Conservation (phyloP, 495 filamentous ascomycete genomes). For the Lophiostoma macrostomum region DNA sequence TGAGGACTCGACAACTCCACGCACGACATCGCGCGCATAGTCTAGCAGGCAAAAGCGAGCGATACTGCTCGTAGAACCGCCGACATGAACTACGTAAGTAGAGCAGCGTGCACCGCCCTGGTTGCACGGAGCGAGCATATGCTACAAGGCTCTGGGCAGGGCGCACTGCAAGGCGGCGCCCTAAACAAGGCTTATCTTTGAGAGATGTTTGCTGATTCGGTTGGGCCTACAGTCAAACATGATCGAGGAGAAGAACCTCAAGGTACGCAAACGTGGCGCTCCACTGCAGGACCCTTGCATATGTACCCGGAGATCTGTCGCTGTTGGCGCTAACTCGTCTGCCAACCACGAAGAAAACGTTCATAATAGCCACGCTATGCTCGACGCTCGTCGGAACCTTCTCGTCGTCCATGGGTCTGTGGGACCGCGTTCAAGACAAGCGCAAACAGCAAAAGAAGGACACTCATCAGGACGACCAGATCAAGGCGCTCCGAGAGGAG, state of each 20-base stretch:
- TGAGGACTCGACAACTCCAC: too few species aligned
- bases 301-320: background rate
- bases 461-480: conserved; percentile 33
- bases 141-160: too few species aligned
- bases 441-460: conserved; percentile 35
- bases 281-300: background rate
- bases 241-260: conserved; percentile 40
- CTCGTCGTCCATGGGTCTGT: conserved; percentile 35
- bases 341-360: conserved; percentile 33
- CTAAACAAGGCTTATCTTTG: too few species aligned
- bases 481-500: conserved; percentile 49
- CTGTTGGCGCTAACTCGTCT: too few species aligned
- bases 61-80: background rate
- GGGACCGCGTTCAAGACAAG: conserved; percentile 30
- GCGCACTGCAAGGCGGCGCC: too few species aligned
- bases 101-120: too few species aligned
- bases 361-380: conserved; percentile 40
- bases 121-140: too few species aligned
- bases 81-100: conserved; percentile 33
- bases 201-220: too few species aligned
- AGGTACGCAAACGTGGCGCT: conserved; percentile 9
- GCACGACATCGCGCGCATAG: too few species aligned
- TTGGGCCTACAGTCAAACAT: too few species aligned
- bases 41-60: too few species aligned
- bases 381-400: conserved; percentile 39